Evolutionary conservation across 768 basidiomycete species (phyloP), one percentile per base, ranked within the genome.

Genomic region (Coprinopsis sp.): DNA sequence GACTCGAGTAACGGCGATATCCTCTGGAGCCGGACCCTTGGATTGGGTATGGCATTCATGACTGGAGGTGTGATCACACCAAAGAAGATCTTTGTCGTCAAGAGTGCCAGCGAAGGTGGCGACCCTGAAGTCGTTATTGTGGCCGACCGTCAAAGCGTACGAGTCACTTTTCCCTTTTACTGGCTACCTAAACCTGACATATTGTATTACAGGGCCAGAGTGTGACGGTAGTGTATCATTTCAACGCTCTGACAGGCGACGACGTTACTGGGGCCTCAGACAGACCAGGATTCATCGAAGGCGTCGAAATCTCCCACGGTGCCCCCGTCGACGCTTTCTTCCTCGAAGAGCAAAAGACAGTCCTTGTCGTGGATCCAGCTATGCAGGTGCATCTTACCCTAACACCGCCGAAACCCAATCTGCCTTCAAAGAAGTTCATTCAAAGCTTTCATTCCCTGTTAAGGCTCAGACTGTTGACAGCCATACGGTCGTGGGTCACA

Each of bases 211-310:
- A 88, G 84, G 62, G 71, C 6, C 68, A 82, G 33, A 73, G 80
- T 6, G 84, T 87, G 50, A 89, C 87, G 0, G 84, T 88, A 1
- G 44, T 87, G 10, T 90, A 87, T 69, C 84, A 88, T 42, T 65
- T 92, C 25, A 76, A 91, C 51, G 83, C 87, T 1, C 55, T 88
- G n/a, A 91, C 84, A 0, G 89, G 89, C n/a, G 71, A 73, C n/a
- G 81, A 87, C 44, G 62, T 64, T 5, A 57, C 56, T 41, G 65
- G 59, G 11, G 44, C 51, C 33, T 65, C 67, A 12, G 58, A 47
- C 18, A 52, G 64, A 39, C 64, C 58, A 2, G 70, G 60, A 28
- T 52, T 72, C 4, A 60, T 87, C 1, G 71, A 84, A 58, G 87
- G 86, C 7, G 54, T 72, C 5, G 82, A 85, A 52, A 60, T 79